Evolutionary conservation across 306 rosid genomes (phyloP), one percentile per base, ranked within the genome.

Genomic region (Cyclanthera cordifolia): DNA sequence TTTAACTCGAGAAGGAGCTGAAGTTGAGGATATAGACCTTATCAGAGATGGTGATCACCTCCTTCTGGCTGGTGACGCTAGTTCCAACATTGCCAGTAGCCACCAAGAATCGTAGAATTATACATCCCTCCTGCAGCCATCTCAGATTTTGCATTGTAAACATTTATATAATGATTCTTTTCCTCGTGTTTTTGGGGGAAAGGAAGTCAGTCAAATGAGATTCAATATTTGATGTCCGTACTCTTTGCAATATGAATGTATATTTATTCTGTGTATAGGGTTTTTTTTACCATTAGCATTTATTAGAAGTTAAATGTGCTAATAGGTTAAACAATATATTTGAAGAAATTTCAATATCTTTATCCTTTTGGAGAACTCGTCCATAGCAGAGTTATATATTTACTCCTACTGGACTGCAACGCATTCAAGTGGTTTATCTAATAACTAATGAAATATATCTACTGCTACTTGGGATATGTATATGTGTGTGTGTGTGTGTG

Each of bases 41-140:
- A 82, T 93, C 72, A 93, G 98, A 73, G 96, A 93, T 32, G 91
- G 88, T 25, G 99, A 93, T 72, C 82, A 80, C 78, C 88, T 93
- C 53, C 19, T 80, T 54, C 82, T 93, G 73, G 82, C 75, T 2
- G 54, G 77, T 47, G 15, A 53, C 6, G 50, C 32, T 1, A 16
- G 32, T 50, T 27, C 51, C 17, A 5, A 32, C 61, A 12, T 19
- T 4, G 27, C 25, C 28, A 16, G 46, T 17, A 43, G 32, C 19
- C 34, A 2, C 10, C 8, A 21, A 64, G 28, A 0, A 60, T 17
- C 0, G 28, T 34, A 60, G 49, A 5, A 60, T 37, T 60, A 10
- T 0, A 17, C 16, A 59, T 4, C 67, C 27, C 41, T 4, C 63
- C 21, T n/a, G 46, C 65, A 7, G 65, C 46, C 10, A 27, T 45